These are phyloP conservation scores for Phytophthora macrochlamydospora DNA, from an alignment of 352 stramenopile genomes.

Conservation along the genomic window DNA sequence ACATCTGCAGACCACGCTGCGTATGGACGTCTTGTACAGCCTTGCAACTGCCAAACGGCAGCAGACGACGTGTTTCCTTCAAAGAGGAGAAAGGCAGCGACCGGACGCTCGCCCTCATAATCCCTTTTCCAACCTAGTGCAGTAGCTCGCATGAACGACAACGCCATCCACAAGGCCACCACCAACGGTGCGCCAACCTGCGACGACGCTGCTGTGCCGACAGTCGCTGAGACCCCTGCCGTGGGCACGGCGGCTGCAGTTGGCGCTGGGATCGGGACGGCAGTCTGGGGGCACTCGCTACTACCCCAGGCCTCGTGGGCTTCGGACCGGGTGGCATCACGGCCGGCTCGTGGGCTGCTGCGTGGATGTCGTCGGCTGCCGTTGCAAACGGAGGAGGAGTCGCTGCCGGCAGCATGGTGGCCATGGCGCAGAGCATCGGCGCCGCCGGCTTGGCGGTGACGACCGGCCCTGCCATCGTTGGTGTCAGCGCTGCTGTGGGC, in stretches of 20 bases:
- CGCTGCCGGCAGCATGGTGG: not conserved
- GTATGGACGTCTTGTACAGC: no score
- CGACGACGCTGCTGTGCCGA: no score
- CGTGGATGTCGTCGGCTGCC: not conserved
- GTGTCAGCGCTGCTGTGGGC: not conserved
- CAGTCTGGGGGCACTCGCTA: not conserved
- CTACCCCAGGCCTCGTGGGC: not conserved
- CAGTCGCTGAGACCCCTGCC: not conserved
- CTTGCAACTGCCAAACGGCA: no score
- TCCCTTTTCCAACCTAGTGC: no score
- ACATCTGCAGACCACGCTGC: no score
- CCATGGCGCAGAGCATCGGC: not conserved
- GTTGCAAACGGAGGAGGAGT: not conserved
- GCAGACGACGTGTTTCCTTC: no score
- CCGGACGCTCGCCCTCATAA: no score
- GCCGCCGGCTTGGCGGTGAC: not conserved
- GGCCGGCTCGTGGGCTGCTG: not conserved
- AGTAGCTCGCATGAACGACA: no score
- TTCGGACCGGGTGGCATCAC: not conserved
- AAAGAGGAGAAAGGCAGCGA: no score
- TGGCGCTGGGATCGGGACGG: not conserved
- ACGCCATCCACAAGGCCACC: no score
- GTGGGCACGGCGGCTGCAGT: not conserved
- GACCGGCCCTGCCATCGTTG: not conserved
- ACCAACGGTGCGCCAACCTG: no score